Evolutionary conservation across 805 yeast species (phyloP), one percentile per base, ranked within the genome.

Genomic region (Cyberlindnera misumaiensis): DNA sequence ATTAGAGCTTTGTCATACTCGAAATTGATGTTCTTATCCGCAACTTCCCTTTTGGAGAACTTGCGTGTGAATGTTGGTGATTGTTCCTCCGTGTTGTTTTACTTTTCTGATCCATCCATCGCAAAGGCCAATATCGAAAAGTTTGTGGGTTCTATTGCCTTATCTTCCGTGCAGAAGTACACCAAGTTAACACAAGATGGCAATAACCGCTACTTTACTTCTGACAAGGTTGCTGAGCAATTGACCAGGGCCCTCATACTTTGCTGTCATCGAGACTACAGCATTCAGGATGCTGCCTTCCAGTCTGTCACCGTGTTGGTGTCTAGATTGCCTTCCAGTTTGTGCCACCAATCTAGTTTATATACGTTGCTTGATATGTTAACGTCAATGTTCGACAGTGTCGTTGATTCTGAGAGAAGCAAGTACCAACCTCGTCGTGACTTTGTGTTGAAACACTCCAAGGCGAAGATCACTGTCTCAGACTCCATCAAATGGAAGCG

Each of bases 41-140:
- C 97, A 0, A 70, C 95, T 0, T 67, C 82, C 4, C 70, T 88
- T 40, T 68, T 90, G 28, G 99, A 93, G 64, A 68, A 77, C 14
- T 65, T 87, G 36, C 70, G 99, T 42, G 84, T 84, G 15, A 76
- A 72, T 37, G 68, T 82, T 8, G 97, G 97, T 11, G 80, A 82
- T 46, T 83, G 95, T 47, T 79, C 94, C 0, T 77, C 79, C n/a
- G 66, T 78, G 27, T 69, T 90, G 38, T 69, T 72, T 29, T 93
- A 93, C 61, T 81, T 83, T 49, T 83, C 93, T 2, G 97, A 93
- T 54, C 93, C 96, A 3, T 81, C 94, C 0, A 68, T 86, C 45
- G 67, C 72, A 28, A 73, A 84, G 28, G 72, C 78, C 28, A 85
- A 80, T 9, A 72, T 87, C 11, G 84, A 80, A 39, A 80, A 73